phyloP scores from a whole-genome alignment of 2,329 filamentous ascomycete species.

The Amesomyces nigricolor region DNA sequence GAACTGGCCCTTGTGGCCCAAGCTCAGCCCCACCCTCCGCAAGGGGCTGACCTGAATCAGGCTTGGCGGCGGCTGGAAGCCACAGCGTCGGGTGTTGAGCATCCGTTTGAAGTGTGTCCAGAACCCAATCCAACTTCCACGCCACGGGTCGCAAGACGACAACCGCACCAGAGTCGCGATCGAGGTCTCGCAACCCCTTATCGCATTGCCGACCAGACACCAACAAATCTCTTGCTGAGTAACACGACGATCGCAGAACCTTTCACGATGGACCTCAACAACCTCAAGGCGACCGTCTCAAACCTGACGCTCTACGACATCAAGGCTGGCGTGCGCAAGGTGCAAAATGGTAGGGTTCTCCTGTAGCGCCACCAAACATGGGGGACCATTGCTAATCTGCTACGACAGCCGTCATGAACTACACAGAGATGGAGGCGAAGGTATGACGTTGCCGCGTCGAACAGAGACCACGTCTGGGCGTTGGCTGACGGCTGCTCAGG shows the following conservation, averaged over 20 bases:
- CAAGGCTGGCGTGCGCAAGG: constrained; percentile 90
- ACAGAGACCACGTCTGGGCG: not conserved
- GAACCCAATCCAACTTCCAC: not conserved
- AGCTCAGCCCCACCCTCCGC: not conserved
- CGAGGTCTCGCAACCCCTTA: too few relatives aligned
- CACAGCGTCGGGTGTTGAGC: not conserved
- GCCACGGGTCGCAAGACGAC: too few relatives aligned
- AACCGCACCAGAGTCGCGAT: too few relatives aligned
- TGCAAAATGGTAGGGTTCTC: constrained; percentile 76
- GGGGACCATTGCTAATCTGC: not conserved
- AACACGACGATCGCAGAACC: not conserved
- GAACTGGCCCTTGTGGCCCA: not conserved
- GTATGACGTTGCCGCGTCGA: constrained; percentile 30
- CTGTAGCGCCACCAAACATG: not conserved
- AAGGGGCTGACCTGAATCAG: too few relatives aligned
- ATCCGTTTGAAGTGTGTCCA: too few relatives aligned
- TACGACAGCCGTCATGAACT: constrained; percentile 84
- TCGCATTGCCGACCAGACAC: too few relatives aligned
- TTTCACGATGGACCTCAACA: constrained; percentile 73
- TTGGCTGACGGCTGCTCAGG: constrained; percentile 43
- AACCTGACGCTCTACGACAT: constrained; percentile 92
- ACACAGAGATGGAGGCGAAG: constrained; percentile 84
- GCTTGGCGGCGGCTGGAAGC: too few relatives aligned
- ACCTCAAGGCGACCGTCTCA: constrained; percentile 77
- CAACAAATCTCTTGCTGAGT: not conserved